Evolutionary conservation across 805 yeast species (phyloP).

Genomic region (Sungouiella thailandica): DNA sequence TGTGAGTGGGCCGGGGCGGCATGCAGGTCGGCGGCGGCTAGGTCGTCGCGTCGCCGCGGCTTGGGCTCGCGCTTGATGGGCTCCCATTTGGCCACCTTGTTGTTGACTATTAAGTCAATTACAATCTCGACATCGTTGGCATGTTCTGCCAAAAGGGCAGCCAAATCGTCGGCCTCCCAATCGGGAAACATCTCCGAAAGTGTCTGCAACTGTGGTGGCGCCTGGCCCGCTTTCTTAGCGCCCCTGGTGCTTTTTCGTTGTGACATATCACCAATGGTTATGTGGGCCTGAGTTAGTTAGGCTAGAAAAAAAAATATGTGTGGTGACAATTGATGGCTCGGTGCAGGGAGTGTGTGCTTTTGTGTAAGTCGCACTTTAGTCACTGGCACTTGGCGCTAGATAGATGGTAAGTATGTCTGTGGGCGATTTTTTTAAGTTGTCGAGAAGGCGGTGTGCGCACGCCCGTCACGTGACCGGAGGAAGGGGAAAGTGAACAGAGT

Average conservation of each 20-base stretch:
- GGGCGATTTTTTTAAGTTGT: too few relatives aligned
- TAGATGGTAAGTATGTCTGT: too few relatives aligned
- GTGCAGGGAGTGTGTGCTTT: too few relatives aligned
- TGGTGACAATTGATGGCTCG: background rate
- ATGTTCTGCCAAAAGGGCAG: conserved; percentile 69
- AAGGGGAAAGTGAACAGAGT: too few relatives aligned
- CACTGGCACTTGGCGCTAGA: too few relatives aligned
- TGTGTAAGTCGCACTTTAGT: too few relatives aligned
- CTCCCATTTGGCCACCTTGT: conserved; percentile 90
- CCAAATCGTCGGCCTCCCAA: conserved; percentile 85
- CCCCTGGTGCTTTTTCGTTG: conserved; percentile 15
- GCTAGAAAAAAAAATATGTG: too few relatives aligned
- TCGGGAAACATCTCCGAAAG: conserved; percentile 88
- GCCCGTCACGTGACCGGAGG: too few relatives aligned
- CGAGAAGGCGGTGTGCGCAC: too few relatives aligned
- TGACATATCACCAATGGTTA: too few relatives aligned
- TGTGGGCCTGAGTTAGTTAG: too few relatives aligned
- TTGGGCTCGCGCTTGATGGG: conserved; percentile 73
- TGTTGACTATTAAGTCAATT: conserved; percentile 83
- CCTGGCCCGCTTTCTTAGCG: conserved; percentile 8
- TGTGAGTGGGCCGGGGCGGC: conserved; percentile 3
- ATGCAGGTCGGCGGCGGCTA: conserved; percentile 9
- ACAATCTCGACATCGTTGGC: conserved; percentile 70
- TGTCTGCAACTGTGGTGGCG: conserved; percentile 39
- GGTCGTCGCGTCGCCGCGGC: conserved; percentile 35